These are phyloP conservation scores for Inosperma sp. DNA, from an alignment of 768 basidiomycete genomes.

Conservation along the genomic window DNA sequence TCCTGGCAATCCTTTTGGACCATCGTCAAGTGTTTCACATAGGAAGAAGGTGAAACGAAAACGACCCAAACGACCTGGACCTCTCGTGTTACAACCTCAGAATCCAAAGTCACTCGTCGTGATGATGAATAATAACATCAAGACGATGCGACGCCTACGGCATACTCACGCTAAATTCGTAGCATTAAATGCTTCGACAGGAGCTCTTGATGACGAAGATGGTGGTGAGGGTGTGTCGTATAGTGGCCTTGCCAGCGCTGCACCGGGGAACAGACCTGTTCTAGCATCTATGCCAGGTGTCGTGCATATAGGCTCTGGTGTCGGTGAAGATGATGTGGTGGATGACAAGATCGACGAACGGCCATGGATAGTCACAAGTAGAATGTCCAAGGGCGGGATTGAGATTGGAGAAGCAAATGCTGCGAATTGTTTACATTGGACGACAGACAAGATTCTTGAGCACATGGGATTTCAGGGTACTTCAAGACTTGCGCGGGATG, in stretches of 20 bases:
- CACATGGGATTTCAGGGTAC: constrained; percentile 91
- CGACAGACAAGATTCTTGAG: constrained; percentile 73
- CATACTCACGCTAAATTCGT: constrained; percentile 70
- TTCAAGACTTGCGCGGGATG: constrained; percentile 71
- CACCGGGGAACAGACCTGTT: constrained; percentile 19
- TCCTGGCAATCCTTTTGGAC: constrained; percentile 46
- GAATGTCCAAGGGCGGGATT: constrained; percentile 27
- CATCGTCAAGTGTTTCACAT: constrained; percentile 31
- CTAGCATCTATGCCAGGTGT: constrained; percentile 1
- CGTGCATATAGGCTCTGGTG: constrained; percentile 19
- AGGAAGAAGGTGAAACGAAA: constrained; percentile 12
- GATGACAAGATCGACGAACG: constrained; percentile 55
- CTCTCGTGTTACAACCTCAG: constrained; percentile 3
- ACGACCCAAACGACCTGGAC: neutral
- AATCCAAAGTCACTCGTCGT: constrained; percentile 51
- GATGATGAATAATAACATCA: constrained; percentile 74
- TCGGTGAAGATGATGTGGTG: constrained; percentile 33
- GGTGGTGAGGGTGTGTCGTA: constrained; percentile 34
- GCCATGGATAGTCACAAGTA: constrained; percentile 42
- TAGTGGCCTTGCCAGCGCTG: constrained; percentile 25
- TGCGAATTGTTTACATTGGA: constrained; percentile 64
- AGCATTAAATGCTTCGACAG: constrained; percentile 41
- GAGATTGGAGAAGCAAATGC: constrained; percentile 62
- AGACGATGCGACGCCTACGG: constrained; percentile 66
- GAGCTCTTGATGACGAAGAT: constrained; percentile 34